Conservation (phyloP, 2,329 filamentous ascomycete species). For the Aspergillus sergii region DNA sequence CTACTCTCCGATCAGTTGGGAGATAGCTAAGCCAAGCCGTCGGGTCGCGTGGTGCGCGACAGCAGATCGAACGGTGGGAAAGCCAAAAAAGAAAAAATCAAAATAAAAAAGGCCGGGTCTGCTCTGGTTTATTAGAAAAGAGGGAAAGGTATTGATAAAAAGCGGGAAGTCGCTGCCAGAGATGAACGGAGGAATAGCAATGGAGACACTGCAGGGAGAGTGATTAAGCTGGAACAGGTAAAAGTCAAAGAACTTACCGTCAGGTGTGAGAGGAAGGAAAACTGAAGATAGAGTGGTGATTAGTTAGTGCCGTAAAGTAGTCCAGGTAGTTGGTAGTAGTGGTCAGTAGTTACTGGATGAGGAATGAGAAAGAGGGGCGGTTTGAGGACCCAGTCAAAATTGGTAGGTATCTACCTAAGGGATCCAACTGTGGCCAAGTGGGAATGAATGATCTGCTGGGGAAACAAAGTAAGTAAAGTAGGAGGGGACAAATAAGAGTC, state of each 20-base stretch:
- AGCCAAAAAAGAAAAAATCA: not conserved
- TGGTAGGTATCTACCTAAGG: not conserved
- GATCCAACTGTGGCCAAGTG: not conserved
- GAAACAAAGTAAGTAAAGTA: constrained; percentile 2
- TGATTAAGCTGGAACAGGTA: constrained; percentile 5
- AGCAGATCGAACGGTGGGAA: constrained; percentile 16
- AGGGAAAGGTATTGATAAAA: constrained; percentile 5
- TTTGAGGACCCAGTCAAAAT: constrained; percentile 1
- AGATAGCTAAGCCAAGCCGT: constrained; percentile 26
- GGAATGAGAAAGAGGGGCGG: not conserved
- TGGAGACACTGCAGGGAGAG: not conserved
- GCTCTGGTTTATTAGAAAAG: not conserved
- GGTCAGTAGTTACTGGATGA: not conserved
- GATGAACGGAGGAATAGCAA: not conserved
- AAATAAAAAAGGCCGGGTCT: constrained; percentile 1
- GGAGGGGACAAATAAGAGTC: not conserved
- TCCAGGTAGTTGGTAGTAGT: constrained; percentile 2
- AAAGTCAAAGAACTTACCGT: constrained; percentile 1
- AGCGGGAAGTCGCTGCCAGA: constrained; percentile 1
- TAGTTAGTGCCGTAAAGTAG: constrained; percentile 3
- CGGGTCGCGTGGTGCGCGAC: constrained; percentile 21
- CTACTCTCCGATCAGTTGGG: constrained; percentile 18
- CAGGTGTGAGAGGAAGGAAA: constrained; percentile 9
- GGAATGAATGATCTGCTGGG: constrained; percentile 5
- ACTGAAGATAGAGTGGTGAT: constrained; percentile 11